Evolutionary conservation across 768 basidiomycete species (phyloP).

Genomic region (Macrolepiota fuliginosa): DNA sequence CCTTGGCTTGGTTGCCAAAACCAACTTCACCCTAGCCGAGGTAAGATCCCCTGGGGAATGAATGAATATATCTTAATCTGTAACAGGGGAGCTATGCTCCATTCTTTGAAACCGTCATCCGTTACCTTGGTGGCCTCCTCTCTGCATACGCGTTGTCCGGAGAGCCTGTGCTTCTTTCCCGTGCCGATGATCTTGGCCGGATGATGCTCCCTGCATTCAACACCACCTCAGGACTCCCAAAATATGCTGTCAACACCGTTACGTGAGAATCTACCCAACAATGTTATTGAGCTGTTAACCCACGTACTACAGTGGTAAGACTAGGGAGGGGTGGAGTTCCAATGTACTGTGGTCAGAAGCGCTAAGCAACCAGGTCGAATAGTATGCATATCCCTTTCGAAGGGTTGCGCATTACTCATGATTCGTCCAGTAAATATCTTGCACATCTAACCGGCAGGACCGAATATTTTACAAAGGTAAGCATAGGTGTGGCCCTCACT

Average conservation of each 20-base stretch:
- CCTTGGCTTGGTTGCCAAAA: conserved; percentile 45
- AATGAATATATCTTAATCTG: not conserved
- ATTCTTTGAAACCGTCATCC: conserved; percentile 81
- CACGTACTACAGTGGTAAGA: conserved; percentile 31
- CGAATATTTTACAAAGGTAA: conserved; percentile 51
- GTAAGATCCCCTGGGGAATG: not conserved
- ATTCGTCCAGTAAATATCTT: conserved; percentile 60
- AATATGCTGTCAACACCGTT: conserved; percentile 61
- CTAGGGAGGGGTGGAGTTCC: conserved; percentile 28
- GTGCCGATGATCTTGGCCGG: conserved; percentile 72
- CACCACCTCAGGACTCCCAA: conserved; percentile 67
- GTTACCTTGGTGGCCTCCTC: conserved; percentile 81
- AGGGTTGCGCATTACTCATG: not conserved
- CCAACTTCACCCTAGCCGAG: conserved; percentile 36
- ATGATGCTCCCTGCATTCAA: conserved; percentile 71
- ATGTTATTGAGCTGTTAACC: not conserved
- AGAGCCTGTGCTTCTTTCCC: conserved; percentile 56
- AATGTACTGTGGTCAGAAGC: conserved; percentile 38
- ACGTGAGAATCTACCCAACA: conserved; percentile 33
- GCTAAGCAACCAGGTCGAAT: conserved; percentile 67
- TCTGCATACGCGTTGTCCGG: conserved; percentile 76
- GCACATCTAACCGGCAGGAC: conserved; percentile 71
- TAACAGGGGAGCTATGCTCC: conserved; percentile 34
- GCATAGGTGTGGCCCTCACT: not conserved
- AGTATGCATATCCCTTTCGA: conserved; percentile 24